Percentiles rank a stretch among this genome's conserved stretches.
Conservation (phyloP, 192 early-diverging fungal species). For the Linnemannia exigua region DNA sequence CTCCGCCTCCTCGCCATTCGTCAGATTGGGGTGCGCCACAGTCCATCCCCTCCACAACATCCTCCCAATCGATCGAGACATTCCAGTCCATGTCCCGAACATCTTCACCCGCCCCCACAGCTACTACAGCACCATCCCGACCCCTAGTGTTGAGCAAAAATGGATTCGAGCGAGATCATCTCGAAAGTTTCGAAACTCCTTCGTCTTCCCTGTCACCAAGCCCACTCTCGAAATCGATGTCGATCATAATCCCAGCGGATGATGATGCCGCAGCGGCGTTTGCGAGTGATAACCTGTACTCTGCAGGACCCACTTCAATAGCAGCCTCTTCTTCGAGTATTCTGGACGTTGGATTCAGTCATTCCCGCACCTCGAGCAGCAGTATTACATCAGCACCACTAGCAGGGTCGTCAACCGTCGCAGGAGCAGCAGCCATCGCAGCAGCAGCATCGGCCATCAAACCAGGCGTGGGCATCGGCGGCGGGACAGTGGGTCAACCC, state of each 20-base stretch:
- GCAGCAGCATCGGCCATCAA: background rate
- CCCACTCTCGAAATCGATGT: conserved; percentile 17
- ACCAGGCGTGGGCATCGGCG: conserved; percentile 18
- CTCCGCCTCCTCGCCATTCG: background rate
- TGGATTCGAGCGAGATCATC: conserved; percentile 26
- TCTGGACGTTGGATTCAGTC: conserved; percentile 26
- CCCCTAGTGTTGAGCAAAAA: conserved; percentile 17
- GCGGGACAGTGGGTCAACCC: conserved; percentile 4
- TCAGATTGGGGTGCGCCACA: background rate
- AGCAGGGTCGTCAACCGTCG: background rate
- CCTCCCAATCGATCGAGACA: conserved; percentile 46
- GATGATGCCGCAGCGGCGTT: conserved; percentile 51
- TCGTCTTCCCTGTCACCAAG: background rate
- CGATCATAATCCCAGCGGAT: conserved; percentile 8
- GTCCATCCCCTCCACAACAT: background rate
- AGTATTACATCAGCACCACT: background rate
- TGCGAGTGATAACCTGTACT: conserved; percentile 34
- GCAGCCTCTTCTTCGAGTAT: conserved; percentile 30
- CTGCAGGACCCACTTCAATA: conserved; percentile 4
- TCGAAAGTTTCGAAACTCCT: background rate
- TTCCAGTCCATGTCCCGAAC: conserved; percentile 51
- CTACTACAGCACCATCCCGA: background rate
- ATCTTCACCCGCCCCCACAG: conserved; percentile 26
- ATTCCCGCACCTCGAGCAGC: background rate
- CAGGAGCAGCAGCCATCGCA: background rate